A percentile compares a stretch with the other conserved stretches of the same genome.
Conservation (phyloP, 2,329 filamentous ascomycete genomes). For the Calonectria hawksworthii region DNA sequence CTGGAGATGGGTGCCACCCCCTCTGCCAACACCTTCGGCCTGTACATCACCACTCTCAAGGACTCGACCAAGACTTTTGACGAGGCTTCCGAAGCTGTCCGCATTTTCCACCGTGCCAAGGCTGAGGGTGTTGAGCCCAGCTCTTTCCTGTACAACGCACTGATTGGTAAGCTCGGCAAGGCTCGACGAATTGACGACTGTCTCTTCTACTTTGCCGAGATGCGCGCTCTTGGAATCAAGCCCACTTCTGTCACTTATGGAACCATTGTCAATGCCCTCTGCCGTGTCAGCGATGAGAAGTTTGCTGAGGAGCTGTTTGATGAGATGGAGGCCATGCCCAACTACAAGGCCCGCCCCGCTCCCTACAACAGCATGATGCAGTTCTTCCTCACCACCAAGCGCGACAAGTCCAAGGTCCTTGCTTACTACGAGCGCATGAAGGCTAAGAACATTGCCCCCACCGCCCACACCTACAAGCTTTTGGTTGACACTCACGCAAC, state of each 20-base stretch:
- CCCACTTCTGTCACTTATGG: slow-evolving; percentile 98
- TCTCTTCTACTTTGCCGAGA: slow-evolving; percentile 97
- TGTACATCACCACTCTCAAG: slow-evolving; percentile 99
- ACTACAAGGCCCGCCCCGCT: slow-evolving; percentile 97
- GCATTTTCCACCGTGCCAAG: slow-evolving; percentile 96
- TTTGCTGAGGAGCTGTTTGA: slow-evolving; percentile 98
- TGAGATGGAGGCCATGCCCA: slow-evolving; percentile 98
- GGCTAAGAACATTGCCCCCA: slow-evolving; percentile 87
- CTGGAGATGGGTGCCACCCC: slow-evolving; percentile 91
- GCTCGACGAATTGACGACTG: slow-evolving; percentile 98
- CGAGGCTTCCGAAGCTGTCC: slow-evolving; percentile 95
- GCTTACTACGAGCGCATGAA: slow-evolving; percentile 97
- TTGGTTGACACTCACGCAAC: slow-evolving; percentile 96
- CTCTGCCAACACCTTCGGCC: slow-evolving; percentile 96
- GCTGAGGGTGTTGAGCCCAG: slow-evolving; percentile 94
- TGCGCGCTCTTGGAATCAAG: slow-evolving; percentile 92
- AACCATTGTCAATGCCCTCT: slow-evolving; percentile 97
- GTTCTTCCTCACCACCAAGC: slow-evolving; percentile 98
- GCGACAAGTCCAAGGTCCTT: slow-evolving; percentile 93
- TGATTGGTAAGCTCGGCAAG: slow-evolving; percentile 98
- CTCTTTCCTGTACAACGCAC: slow-evolving; percentile 97
- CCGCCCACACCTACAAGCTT: slow-evolving; percentile 97
- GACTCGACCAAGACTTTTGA: slow-evolving; percentile 98
- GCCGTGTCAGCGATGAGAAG: slow-evolving; percentile 96
- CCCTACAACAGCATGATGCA: slow-evolving; percentile 99